A percentile compares a stretch with the other conserved stretches of the same genome.
phyloP scores from a whole-genome alignment of 139 green algal genomes.

The Zygnema circumcarinatum region DNA sequence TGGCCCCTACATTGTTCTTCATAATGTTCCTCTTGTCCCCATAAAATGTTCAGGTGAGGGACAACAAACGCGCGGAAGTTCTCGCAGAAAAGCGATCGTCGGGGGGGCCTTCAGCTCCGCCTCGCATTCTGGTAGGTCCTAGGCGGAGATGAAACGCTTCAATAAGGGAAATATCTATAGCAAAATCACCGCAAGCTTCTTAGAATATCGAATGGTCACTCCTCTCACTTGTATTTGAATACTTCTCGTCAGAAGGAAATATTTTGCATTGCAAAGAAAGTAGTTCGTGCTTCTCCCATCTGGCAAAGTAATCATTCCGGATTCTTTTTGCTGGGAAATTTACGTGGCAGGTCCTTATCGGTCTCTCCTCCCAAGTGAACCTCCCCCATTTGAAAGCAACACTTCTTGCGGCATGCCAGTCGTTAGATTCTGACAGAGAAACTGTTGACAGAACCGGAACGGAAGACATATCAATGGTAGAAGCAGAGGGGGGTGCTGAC shows the following conservation, averaged over 20 bases:
- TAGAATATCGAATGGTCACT: too few species aligned
- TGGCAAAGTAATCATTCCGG: too few species aligned
- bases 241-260: too few species aligned
- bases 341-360: background rate
- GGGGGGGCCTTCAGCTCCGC: background rate
- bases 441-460: background rate
- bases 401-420: background rate
- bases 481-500: background rate
- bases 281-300: too few species aligned
- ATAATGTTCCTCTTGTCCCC: too few species aligned
- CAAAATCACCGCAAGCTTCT: too few species aligned
- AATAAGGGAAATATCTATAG: too few species aligned
- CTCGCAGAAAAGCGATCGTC: conserved; percentile 8
- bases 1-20: background rate
- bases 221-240: too few species aligned
- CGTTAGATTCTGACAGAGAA: background rate
- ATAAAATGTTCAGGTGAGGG: conserved; percentile 21
- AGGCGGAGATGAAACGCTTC: too few species aligned
- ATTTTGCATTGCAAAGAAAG: too few species aligned
- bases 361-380: background rate
- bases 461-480: background rate
- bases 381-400: background rate
- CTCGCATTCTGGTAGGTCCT: background rate
- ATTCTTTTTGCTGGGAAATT: too few species aligned
- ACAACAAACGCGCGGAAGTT: conserved; percentile 4